Evolutionary conservation across 192 early-diverging fungal genomes (phyloP).

Genomic region (Umbelopsis sp.): DNA sequence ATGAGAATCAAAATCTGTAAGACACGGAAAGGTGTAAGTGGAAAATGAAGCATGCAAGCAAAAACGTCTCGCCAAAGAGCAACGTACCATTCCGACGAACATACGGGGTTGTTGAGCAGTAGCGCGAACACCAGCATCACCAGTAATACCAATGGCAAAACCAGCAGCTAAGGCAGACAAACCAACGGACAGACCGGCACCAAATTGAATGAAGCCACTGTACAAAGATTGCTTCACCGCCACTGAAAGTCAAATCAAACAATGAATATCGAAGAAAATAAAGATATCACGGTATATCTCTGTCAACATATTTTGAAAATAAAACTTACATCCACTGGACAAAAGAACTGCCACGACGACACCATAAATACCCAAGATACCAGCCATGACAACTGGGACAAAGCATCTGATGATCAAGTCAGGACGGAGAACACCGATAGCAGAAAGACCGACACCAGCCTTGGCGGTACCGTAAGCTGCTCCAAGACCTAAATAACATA

Average conservation of each 20-base stretch:
- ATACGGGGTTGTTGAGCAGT: constrained; percentile 79
- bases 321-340: constrained; percentile 71
- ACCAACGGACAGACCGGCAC: constrained; percentile 80
- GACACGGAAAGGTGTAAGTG: background rate
- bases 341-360: constrained; percentile 95
- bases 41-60: background rate
- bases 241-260: background rate
- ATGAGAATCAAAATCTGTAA: constrained; percentile 77
- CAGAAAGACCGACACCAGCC: constrained; percentile 86
- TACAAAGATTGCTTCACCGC: constrained; percentile 23
- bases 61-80: background rate
- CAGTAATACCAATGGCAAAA: constrained; percentile 90
- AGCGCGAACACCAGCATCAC: constrained; percentile 85
- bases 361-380: constrained; percentile 99
- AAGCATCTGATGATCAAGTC: constrained; percentile 88
- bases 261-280: background rate
- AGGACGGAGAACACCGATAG: constrained; percentile 85
- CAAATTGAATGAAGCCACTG: constrained; percentile 79
- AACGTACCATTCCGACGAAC: constrained; percentile 78
- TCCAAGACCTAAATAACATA: constrained; percentile 68
- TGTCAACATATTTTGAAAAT: background rate
- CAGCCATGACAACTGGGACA: constrained; percentile 96
- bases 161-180: constrained; percentile 86
- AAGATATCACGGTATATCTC: too few species aligned
- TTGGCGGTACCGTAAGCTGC: constrained; percentile 94